Evolutionary conservation across 306 rosid species (phyloP).

Genomic region (Fragaria ananassa): DNA sequence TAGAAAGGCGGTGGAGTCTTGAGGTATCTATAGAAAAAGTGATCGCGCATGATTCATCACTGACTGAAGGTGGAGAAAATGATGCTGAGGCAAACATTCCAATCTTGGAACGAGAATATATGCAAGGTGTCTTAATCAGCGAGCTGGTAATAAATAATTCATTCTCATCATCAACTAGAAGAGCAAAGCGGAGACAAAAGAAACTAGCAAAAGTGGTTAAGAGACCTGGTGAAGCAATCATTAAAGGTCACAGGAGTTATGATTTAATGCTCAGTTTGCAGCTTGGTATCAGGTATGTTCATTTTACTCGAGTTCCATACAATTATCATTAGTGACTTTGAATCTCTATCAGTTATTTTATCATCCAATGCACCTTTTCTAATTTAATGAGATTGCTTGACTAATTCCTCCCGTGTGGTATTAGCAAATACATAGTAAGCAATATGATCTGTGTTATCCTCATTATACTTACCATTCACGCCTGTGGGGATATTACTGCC

Average conservation of each 20-base stretch:
- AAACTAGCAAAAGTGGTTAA: conserved; percentile 72
- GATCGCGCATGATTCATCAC: conserved; percentile 56
- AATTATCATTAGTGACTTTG: conserved; percentile 15
- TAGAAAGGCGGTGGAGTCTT: conserved; percentile 98
- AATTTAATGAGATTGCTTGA: conserved; percentile 3
- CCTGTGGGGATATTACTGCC: conserved; percentile 3
- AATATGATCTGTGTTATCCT: background rate
- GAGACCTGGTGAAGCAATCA: conserved; percentile 90
- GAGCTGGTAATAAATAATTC: conserved; percentile 72
- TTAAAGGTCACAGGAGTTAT: conserved; percentile 95
- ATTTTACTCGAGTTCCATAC: background rate
- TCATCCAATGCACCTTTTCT: background rate
- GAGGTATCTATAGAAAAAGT: conserved; percentile 93
- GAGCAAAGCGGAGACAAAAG: conserved; percentile 65
- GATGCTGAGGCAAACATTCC: conserved; percentile 47
- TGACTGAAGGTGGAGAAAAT: conserved; percentile 50
- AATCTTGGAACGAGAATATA: conserved; percentile 88
- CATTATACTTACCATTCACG: conserved; percentile 5
- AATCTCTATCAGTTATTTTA: conserved; percentile 5
- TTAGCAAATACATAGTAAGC: background rate
- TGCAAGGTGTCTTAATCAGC: conserved; percentile 96
- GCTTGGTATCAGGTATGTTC: conserved; percentile 89
- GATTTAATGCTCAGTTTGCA: conserved; percentile 98
- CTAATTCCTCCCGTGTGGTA: background rate
- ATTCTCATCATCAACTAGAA: conserved; percentile 58